phyloP scores from a whole-genome alignment of 768 basidiomycete species.

The Kwoniella europaea region DNA sequence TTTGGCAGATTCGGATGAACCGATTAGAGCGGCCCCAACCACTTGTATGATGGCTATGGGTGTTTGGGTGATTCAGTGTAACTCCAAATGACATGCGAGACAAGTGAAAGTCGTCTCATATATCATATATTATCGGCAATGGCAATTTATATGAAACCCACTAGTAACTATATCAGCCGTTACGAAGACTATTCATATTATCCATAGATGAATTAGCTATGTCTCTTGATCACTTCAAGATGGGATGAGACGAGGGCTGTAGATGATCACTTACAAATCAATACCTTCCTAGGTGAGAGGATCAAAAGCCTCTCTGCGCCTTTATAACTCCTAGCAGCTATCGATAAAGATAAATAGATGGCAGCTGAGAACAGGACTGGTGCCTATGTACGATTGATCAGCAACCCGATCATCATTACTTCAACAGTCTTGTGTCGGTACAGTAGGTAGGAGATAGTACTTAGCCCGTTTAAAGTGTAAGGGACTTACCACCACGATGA shows the following conservation, averaged over 20 bases:
- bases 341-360: conserved; percentile 52
- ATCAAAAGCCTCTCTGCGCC: conserved; percentile 42
- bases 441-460: no score
- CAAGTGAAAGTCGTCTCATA: no score
- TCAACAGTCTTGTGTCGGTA: not conserved
- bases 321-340: conserved; percentile 39
- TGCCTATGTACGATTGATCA: conserved; percentile 34
- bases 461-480: not conserved
- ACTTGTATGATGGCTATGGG: conserved; percentile 57
- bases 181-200: conserved; percentile 43
- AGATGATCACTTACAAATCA: conserved; percentile 48
- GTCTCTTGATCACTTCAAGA: not conserved
- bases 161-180: conserved; percentile 50
- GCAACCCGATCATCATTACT: not conserved
- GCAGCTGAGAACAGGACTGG: conserved; percentile 57
- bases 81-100: no score
- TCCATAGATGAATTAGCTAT: not conserved
- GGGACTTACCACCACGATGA: conserved; percentile 52
- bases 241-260: not conserved
- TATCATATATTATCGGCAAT: no score
- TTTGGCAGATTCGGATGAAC: conserved; percentile 51
- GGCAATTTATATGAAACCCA: conserved; percentile 12
- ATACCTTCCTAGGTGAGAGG: conserved; percentile 47
- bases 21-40: conserved; percentile 57
- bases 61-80: no score